A percentile compares a stretch with the other conserved stretches of the same genome.
These are phyloP conservation scores for Parmelia sp. DNA, from an alignment of 495 filamentous ascomycete species.

Conservation along the genomic window DNA sequence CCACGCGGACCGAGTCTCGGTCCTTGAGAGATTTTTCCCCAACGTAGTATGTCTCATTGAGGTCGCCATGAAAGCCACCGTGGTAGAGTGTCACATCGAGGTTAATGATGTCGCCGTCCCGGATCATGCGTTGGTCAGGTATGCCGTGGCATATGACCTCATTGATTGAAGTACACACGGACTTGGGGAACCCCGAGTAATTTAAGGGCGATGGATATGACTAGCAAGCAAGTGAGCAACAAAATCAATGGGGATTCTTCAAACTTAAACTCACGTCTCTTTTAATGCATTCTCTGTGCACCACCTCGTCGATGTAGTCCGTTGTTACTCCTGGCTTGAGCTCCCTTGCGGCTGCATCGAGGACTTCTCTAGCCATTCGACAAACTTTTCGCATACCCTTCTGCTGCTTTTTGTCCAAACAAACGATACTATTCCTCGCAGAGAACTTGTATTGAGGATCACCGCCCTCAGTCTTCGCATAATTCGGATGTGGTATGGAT, in stretches of 20 bases:
- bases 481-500: constrained; percentile 77
- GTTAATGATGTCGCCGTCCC: constrained; percentile 85
- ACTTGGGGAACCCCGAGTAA: constrained; percentile 96
- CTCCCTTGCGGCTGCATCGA: constrained; percentile 83
- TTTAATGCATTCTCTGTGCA: constrained; percentile 93
- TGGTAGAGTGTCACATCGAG: constrained; percentile 86
- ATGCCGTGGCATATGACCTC: constrained; percentile 96
- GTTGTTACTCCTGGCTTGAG: constrained; percentile 85
- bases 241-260: neutral
- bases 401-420: constrained; percentile 71
- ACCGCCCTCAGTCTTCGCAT: constrained; percentile 60
- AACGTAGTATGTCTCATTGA: constrained; percentile 91
- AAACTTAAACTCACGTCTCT: constrained; percentile 58
- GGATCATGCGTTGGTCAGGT: constrained; percentile 67
- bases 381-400: constrained; percentile 93
- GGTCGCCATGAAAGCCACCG: constrained; percentile 77
- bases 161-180: constrained; percentile 90
- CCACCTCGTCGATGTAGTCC: constrained; percentile 91
- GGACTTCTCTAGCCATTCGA: constrained; percentile 77
- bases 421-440: constrained; percentile 67
- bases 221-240: constrained; percentile 38
- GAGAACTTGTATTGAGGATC: constrained; percentile 68
- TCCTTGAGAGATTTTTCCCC: constrained; percentile 69
- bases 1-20: constrained; percentile 73
- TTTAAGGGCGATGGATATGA: constrained; percentile 95